Base-by-base conservation (phyloP, 2,329 filamentous ascomycete genomes). In the Kalaharituber pfeilii region DNA sequence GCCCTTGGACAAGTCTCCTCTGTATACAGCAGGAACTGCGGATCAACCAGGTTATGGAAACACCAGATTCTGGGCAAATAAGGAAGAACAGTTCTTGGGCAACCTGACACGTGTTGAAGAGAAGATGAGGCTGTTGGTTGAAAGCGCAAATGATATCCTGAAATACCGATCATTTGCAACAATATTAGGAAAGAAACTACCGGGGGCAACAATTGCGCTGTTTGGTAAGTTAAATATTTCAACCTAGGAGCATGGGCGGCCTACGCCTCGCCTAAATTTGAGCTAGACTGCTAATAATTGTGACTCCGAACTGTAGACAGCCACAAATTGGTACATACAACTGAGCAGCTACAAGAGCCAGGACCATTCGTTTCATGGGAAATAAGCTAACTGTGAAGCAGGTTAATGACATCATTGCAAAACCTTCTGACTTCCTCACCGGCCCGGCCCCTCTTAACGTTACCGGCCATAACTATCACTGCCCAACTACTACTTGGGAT, bases 1-100 rank as follows among this genome's bases (percentile, higher is more conserved):
- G 0, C 83, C 84, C 0, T 69, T 88, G 47, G 72, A 87, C 50
- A 67, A 80, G n/a, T 69, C 76, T 1, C 84, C 84, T 0, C 68
- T 81, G 54, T 89, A 88, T 65, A 55, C 57, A 18, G 52, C 56
- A 9, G 69, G 70, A 1, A 70, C 69, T 0, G 70, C 67, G 22
- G 67, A 70, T 26, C 70, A 69, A 25, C 74, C 73, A 4, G 63
- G 72, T 1, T 64, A 64, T 13, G 51, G 53, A 5, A 45, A 47
- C 22, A 70, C 67, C 2, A 66, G 69, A 52, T 77, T 69, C 61
- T 77, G 71, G 70, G 64, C 67, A 1, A 64, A 72, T 49, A 73
- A 75, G 47, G 49, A 50, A 15, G 30, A 50, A 6, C 57, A 60
- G 33, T 59, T 65, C 24, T 3, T 6, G 66, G 3, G 57, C n/a